Evolutionary conservation across 73 alveolate genomes (phyloP).

Genomic region (Paramecium sexaurelia): DNA sequence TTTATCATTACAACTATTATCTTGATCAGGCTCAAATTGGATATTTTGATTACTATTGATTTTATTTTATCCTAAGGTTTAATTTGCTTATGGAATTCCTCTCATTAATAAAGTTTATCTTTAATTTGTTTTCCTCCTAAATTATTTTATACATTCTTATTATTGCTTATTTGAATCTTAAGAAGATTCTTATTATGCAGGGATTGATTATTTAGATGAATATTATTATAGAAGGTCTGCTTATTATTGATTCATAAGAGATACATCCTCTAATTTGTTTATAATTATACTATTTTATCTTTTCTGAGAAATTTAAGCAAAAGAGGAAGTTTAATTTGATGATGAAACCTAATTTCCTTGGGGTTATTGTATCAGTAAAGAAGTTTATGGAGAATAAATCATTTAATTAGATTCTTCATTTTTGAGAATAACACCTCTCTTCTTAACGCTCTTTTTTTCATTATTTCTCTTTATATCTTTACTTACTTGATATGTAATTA

Average conservation of each 20-base stretch:
- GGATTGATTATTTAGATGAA: neutral
- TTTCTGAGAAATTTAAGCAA: neutral
- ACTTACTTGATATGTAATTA: constrained; percentile 54
- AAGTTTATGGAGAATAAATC: neutral
- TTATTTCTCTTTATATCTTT: neutral
- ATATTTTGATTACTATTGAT: neutral
- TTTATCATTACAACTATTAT: neutral
- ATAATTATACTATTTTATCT: neutral
- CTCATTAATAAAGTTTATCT: neutral
- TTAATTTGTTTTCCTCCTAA: neutral
- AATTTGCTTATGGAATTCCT: neutral
- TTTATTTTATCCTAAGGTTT: neutral
- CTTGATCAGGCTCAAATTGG: neutral
- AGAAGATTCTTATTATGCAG: neutral
- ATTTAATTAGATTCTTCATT: neutral
- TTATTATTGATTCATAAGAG: neutral
- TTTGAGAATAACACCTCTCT: neutral
- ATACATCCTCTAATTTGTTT: neutral
- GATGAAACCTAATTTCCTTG: neutral
- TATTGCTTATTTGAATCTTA: neutral
- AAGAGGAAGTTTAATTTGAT: neutral
- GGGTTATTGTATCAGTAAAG: neutral
- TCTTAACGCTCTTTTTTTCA: neutral
- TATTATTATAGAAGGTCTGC: neutral
- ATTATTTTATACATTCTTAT: neutral